These are phyloP conservation scores for Penicillium chermesinum DNA, from an alignment of 495 filamentous ascomycete species.

Conservation along the genomic window DNA sequence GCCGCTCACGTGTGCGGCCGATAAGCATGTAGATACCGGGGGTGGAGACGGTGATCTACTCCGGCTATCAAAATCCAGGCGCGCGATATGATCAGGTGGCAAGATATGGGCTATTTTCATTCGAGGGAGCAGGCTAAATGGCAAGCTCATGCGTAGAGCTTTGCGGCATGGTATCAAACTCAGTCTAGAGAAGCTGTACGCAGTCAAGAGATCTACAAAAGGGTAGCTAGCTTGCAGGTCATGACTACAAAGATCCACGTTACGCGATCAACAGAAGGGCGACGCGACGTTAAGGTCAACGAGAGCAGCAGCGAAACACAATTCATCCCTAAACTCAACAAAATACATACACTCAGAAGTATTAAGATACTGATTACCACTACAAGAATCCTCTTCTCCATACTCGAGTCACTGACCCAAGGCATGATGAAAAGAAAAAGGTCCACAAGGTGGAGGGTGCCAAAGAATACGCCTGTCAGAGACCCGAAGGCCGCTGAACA, in stretches of 20 bases:
- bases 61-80: no score
- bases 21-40: constrained; percentile 1
- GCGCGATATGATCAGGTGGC: no score
- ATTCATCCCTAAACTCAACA: no score
- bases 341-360: no score
- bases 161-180: no score
- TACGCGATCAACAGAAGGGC: not conserved
- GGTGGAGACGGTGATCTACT: no score
- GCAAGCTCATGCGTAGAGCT: no score
- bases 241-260: not conserved
- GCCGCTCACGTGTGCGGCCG: constrained; percentile 21
- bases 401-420: constrained; percentile 38
- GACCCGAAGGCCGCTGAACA: constrained; percentile 60
- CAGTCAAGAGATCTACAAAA: not conserved
- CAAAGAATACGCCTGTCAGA: constrained; percentile 67
- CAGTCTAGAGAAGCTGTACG: not conserved
- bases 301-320: no score
- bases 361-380: no score
- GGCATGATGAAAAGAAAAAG: constrained; percentile 52
- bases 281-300: no score
- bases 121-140: no score
- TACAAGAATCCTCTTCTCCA: constrained; percentile 43
- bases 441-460: constrained; percentile 40
- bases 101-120: no score
- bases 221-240: not conserved